Evolutionary conservation across 2,329 filamentous ascomycete species (phyloP).

Genomic region (Chalara sp.): DNA sequence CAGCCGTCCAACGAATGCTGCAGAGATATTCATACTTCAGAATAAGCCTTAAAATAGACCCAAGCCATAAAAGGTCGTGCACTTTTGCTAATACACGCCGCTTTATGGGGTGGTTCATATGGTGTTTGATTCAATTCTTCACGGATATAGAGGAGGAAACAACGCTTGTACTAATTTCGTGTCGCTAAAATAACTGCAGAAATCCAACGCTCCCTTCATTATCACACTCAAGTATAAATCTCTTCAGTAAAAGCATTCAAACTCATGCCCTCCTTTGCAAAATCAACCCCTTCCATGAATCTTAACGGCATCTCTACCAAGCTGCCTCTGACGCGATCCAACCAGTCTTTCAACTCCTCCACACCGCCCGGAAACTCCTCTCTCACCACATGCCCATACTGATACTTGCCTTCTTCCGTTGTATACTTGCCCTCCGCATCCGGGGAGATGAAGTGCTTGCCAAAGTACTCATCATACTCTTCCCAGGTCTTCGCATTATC

Average conservation of each 20-base stretch:
- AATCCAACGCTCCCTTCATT: too few relatives aligned
- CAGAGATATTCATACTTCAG: too few relatives aligned
- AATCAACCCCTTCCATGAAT: constrained; percentile 77
- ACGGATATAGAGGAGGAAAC: too few relatives aligned
- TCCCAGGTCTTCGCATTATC: constrained; percentile 65
- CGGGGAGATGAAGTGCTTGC: constrained; percentile 55
- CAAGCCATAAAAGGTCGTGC: too few relatives aligned
- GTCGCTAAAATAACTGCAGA: too few relatives aligned
- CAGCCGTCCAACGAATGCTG: too few relatives aligned
- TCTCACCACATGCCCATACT: constrained; percentile 82
- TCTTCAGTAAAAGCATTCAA: constrained; percentile 67
- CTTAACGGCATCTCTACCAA: constrained; percentile 86
- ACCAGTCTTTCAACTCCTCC: constrained; percentile 63
- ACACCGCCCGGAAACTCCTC: constrained; percentile 71
- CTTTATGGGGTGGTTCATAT: too few relatives aligned
- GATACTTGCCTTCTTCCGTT: constrained; percentile 46
- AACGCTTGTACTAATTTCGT: too few relatives aligned
- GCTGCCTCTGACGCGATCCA: constrained; percentile 60
- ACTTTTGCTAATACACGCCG: too few relatives aligned
- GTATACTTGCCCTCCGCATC: constrained; percentile 35
- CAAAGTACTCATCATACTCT: constrained; percentile 67
- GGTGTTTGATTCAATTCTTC: too few relatives aligned
- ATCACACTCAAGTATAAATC: constrained; percentile 50
- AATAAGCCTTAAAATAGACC: too few relatives aligned
- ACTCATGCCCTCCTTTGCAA: constrained; percentile 73